Base-by-base conservation (phyloP, 2,329 filamentous ascomycete genomes). In the Gnomoniopsis smithogilvyi region DNA sequence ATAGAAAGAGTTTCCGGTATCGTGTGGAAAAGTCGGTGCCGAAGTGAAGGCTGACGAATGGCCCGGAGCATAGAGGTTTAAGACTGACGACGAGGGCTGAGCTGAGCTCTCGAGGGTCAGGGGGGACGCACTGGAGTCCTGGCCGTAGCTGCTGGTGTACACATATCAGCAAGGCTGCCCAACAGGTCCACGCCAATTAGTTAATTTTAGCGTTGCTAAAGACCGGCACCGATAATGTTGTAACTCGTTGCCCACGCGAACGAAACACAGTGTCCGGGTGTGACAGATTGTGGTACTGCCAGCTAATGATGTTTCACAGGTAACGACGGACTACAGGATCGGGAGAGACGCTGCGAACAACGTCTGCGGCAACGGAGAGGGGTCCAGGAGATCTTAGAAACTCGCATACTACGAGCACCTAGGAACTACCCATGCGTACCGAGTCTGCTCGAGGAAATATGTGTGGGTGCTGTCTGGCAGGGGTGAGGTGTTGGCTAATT, bases 31-130 rank as follows among this genome's bases (percentile, higher is more conserved):
- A 60, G 76, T 74, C 51, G 78, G 69, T 52, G 75, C 72, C 58
- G 73, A 74, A 67, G 73, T 78, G 64, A 81, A 73, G 63, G 77
- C 69, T 51, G 78, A 73, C 64, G 80, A 64, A 62, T 67, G 70
- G 38, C 67, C 66, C 45, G 70, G 76, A 68, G 79, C 76, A 70
- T 83, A 84, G 63, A 83, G 70, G 67, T 72, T 78, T 69, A 84
- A 70, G 66, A 82, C 75, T 51, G 60, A 50, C 60, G 78, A 74
- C 57, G 80, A 73, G 63, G 79, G 75, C 68, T 82, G 80, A 57
- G 77, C 68, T 63, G 80, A 70, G 63, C 70, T 78, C 70, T 84
- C 81, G 72, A 84, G 76, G 65, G 79, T 77, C 66, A 84, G 74
- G 67, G 81, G 74, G 64, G 80, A 76, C 63, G 76, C 76, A 70